These are phyloP conservation scores for Colletotrichum sp. DNA, from an alignment of 2,329 filamentous ascomycete species.

Conservation along the genomic window DNA sequence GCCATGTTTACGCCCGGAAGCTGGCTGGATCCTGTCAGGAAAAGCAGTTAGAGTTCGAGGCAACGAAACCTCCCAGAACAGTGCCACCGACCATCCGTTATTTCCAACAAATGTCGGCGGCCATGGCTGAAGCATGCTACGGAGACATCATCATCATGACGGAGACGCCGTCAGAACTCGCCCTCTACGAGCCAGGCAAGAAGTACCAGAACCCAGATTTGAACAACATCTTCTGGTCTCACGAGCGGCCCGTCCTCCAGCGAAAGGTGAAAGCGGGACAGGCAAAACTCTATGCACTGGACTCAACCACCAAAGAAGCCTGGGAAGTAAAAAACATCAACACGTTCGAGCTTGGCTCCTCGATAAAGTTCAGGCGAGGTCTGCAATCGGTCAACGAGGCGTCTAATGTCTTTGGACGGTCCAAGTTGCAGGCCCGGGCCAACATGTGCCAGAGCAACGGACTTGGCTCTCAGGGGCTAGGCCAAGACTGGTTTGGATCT, in stretches of 20 bases:
- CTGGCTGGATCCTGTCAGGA: neutral
- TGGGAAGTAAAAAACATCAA: neutral
- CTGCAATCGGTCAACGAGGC: neutral
- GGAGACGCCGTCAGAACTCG: neutral
- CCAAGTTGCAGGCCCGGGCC: neutral
- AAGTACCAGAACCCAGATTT: neutral
- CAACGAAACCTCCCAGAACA: neutral
- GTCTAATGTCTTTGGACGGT: neutral
- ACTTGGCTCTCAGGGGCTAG: neutral
- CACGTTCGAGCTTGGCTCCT: neutral
- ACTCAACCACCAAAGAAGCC: neutral
- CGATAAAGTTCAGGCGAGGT: neutral
- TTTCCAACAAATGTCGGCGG: neutral
- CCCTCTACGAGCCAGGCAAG: neutral
- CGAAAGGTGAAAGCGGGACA: neutral
- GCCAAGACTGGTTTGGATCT: neutral
- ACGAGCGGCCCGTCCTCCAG: neutral
- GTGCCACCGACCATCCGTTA: neutral
- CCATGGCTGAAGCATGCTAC: neutral
- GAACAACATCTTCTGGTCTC: neutral
- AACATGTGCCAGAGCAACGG: neutral
- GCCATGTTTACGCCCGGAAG: neutral
- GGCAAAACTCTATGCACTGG: neutral
- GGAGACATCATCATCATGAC: neutral
- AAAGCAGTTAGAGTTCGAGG: neutral